These are phyloP conservation scores for Candida michaelii DNA, from an alignment of 805 yeast species.

Conservation along the genomic window DNA sequence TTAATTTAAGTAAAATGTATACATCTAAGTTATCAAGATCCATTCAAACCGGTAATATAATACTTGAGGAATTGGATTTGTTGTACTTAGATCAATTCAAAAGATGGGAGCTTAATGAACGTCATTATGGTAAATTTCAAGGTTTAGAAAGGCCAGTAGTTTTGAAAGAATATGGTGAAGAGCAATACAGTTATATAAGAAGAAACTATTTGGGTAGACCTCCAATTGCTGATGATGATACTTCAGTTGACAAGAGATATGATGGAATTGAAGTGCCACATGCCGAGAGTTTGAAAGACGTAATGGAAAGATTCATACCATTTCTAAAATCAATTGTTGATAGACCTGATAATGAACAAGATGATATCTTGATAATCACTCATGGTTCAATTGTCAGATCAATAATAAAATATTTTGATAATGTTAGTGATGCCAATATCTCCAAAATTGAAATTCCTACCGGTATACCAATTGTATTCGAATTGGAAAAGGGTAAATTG, in stretches of 20 bases:
- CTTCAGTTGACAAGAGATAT: conserved; percentile 38
- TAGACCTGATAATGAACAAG: conserved; percentile 19
- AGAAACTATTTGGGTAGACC: conserved; percentile 40
- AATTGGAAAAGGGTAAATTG: conserved; percentile 29
- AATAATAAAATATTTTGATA: conserved; percentile 36
- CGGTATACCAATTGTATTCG: conserved; percentile 45
- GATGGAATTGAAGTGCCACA: conserved; percentile 29
- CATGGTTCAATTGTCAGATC: conserved; percentile 46
- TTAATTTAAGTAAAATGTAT: conserved; percentile 30
- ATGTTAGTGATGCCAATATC: conserved; percentile 37
- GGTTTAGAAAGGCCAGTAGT: conserved; percentile 40
- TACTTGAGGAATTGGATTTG: conserved; percentile 30
- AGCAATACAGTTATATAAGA: conserved; percentile 38
- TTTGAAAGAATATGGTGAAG: conserved; percentile 33
- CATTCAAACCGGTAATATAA: conserved; percentile 41
- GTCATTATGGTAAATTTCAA: conserved; percentile 45
- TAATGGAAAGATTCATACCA: conserved; percentile 42
- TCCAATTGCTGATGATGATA: conserved; percentile 29
- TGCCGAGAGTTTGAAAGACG: conserved; percentile 41
- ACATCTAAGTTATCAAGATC: conserved; percentile 41
- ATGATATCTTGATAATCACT: conserved; percentile 37
- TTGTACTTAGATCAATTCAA: conserved; percentile 39
- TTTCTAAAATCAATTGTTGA: conserved; percentile 29
- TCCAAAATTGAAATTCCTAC: conserved; percentile 44
- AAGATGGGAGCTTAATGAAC: conserved; percentile 43